Evolutionary conservation across 768 basidiomycete genomes (phyloP).

Genomic region (Termitomyces sp.): DNA sequence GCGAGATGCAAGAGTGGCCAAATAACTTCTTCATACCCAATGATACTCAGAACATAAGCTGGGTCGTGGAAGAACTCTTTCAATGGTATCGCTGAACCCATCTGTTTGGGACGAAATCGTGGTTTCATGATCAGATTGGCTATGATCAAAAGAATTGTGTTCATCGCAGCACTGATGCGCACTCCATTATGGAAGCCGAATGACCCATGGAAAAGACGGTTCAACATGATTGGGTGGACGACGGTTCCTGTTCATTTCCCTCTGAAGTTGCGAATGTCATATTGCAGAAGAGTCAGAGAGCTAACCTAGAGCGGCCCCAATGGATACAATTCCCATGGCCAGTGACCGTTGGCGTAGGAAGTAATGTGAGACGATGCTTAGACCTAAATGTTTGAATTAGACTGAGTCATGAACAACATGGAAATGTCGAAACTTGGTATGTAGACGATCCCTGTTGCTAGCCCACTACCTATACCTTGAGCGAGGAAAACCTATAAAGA

Average conservation of each 20-base stretch:
- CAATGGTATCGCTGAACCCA: not conserved
- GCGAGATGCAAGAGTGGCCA: not conserved
- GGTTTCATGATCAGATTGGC: not conserved
- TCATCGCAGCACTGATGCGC: not conserved
- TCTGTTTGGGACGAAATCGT: not conserved
- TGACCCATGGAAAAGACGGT: not conserved
- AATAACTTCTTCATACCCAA: not conserved
- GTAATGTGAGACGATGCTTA: conserved; percentile 43
- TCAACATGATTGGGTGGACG: not conserved
- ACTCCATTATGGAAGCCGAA: not conserved
- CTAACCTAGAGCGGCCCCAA: not conserved
- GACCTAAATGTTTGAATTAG: conserved; percentile 16
- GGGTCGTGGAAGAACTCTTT: not conserved
- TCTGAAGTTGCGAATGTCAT: not conserved
- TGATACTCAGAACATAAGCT: not conserved
- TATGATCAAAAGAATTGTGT: not conserved
- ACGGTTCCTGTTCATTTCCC: not conserved
- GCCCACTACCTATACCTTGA: conserved; percentile 41
- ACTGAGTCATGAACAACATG: not conserved
- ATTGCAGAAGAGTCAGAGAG: not conserved
- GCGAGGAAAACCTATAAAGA: conserved; percentile 33
- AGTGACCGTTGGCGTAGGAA: conserved; percentile 41
- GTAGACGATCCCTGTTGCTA: conserved; percentile 43
- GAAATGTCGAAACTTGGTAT: conserved; percentile 22
- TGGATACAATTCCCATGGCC: conserved; percentile 44